Conservation (phyloP, 75 land plant species). For the Cryptomeria japonica region DNA sequence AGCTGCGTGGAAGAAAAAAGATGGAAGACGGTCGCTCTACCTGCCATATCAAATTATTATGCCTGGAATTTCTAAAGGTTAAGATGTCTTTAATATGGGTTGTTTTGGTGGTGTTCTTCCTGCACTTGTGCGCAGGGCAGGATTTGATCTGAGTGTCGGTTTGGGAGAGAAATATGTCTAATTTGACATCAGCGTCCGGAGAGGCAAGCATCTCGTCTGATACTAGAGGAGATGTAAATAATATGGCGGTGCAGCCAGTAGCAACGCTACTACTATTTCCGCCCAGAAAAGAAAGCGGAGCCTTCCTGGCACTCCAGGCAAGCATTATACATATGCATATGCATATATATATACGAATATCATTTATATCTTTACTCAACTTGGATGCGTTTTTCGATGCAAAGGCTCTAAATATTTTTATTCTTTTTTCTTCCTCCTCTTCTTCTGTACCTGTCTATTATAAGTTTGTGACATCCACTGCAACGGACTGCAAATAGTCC, state of each 20-base stretch:
- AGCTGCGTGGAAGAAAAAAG: too few species aligned
- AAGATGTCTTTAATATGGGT: too few species aligned
- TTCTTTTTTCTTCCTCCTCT: neutral
- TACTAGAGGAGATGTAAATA: constrained; percentile 16
- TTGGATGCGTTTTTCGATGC: neutral
- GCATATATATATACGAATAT: too few species aligned
- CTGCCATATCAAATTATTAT: too few species aligned
- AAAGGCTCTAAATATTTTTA: neutral
- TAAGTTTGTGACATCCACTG: neutral
- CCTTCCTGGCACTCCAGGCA: constrained; percentile 66
- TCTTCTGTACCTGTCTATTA: neutral
- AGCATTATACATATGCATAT: too few species aligned
- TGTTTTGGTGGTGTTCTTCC: too few species aligned
- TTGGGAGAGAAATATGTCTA: constrained; percentile 33
- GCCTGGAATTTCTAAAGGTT: too few species aligned
- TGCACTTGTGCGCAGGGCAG: too few species aligned
- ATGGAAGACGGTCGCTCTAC: too few species aligned
- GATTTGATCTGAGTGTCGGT: too few species aligned
- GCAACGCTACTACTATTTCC: neutral
- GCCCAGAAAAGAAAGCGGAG: constrained; percentile 40
- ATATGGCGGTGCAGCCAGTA: constrained; percentile 2
- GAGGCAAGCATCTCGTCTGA: constrained; percentile 61
- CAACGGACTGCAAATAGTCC: neutral
- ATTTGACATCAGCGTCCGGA: constrained; percentile 60
- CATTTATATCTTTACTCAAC: too few species aligned